Percentiles rank a stretch among this genome's conserved stretches.
Evolutionary conservation across 192 early-diverging fungal species (phyloP).

Genomic region (Diversispora epigaea): DNA sequence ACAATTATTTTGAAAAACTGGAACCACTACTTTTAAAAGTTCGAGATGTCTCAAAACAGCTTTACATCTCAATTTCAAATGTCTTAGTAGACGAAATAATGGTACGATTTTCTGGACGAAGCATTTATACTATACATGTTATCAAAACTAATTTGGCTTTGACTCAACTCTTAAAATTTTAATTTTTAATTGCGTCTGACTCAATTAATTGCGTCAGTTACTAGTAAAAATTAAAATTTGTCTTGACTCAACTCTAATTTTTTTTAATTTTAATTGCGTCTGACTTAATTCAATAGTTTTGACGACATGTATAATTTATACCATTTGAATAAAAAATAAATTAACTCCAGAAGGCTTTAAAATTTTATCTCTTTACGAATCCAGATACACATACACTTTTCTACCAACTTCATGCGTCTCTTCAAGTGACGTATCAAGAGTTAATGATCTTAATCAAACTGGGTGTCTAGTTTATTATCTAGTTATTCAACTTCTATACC

Average conservation of each 20-base stretch:
- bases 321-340: too few relatives aligned
- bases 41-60: not conserved
- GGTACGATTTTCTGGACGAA: not conserved
- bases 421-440: not conserved
- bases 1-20: not conserved
- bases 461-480: not conserved
- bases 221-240: too few relatives aligned
- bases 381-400: slow-evolving; percentile 1
- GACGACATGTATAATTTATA: too few relatives aligned
- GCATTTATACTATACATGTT: not conserved
- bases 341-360: not conserved
- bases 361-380: not conserved
- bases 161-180: too few relatives aligned
- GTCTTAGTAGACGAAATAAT: slow-evolving; percentile 6
- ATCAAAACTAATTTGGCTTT: too few relatives aligned
- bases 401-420: not conserved
- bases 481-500: not conserved
- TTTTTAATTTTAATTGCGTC: too few relatives aligned
- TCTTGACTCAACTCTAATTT: too few relatives aligned
- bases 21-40: not conserved
- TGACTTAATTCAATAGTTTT: too few relatives aligned
- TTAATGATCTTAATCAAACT: not conserved
- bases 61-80: not conserved
- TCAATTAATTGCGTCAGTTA: too few relatives aligned
- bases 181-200: too few relatives aligned